phyloP scores from a whole-genome alignment of 1,284 basidiomycete genomes.

The Cerioporus squamosus region DNA sequence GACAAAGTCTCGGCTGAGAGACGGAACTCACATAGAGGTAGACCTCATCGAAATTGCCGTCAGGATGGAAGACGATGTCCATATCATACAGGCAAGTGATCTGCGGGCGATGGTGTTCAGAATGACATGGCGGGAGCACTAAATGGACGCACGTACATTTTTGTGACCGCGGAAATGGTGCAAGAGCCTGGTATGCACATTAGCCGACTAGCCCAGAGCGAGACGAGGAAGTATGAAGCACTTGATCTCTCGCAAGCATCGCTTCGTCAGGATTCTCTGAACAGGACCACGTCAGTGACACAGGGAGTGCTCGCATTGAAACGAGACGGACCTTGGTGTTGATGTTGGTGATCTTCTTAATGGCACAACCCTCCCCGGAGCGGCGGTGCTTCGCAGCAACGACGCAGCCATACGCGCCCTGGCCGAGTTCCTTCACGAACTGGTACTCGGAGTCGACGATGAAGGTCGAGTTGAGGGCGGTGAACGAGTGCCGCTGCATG shows the following conservation, averaged over 20 bases:
- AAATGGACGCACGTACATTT: conserved; percentile 62
- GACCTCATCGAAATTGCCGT: conserved; percentile 92
- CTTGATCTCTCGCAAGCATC: conserved; percentile 94
- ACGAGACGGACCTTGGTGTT: conserved; percentile 78
- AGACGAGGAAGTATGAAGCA: conserved; percentile 39
- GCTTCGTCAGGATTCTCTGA: conserved; percentile 91
- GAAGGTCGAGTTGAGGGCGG: conserved; percentile 81
- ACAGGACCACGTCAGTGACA: neutral
- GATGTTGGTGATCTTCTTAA: conserved; percentile 98
- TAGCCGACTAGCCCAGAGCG: conserved; percentile 7
- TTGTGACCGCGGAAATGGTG: conserved; percentile 98
- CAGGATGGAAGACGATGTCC: conserved; percentile 92
- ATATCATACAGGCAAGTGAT: conserved; percentile 95
- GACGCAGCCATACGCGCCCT: conserved; percentile 93
- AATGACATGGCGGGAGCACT: neutral
- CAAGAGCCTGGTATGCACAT: conserved; percentile 59
- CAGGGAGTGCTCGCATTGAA: too few species aligned
- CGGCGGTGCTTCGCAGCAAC: conserved; percentile 85
- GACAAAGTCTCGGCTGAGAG: neutral
- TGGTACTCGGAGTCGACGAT: conserved; percentile 91
- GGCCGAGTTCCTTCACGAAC: conserved; percentile 94
- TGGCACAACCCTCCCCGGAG: conserved; percentile 90
- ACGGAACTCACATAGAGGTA: conserved; percentile 80
- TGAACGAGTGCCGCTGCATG: conserved; percentile 74
- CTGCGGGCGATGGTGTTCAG: conserved; percentile 40